Evolutionary conservation across 2,329 filamentous ascomycete genomes (phyloP).

Genomic region (Aureobasidium namibiae): DNA sequence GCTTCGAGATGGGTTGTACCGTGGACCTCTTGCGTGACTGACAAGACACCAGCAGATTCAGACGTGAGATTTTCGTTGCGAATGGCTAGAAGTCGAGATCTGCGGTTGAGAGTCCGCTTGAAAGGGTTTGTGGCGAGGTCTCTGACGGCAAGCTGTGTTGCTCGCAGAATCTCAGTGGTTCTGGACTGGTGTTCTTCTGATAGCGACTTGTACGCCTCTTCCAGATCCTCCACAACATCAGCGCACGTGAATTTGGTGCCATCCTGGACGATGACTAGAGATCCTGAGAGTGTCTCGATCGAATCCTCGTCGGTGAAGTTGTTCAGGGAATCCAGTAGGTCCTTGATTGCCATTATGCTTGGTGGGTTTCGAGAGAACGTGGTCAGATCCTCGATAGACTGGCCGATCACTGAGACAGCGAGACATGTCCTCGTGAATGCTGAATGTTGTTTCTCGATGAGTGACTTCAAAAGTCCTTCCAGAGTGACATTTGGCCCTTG

Average conservation of each 20-base stretch:
- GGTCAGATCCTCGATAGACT: neutral
- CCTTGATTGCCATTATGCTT: neutral
- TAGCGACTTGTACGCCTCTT: too few relatives aligned
- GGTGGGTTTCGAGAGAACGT: neutral
- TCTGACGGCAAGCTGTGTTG: neutral
- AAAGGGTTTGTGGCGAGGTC: neutral
- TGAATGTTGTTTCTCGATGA: neutral
- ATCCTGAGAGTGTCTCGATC: neutral
- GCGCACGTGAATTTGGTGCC: neutral
- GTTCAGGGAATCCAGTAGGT: rapidly evolving
- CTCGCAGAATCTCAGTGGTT: neutral
- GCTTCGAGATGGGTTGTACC: too few relatives aligned
- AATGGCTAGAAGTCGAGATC: too few relatives aligned
- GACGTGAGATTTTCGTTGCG: too few relatives aligned
- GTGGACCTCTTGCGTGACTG: too few relatives aligned
- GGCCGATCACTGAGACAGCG: neutral
- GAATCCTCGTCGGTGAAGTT: neutral
- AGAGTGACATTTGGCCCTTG: neutral
- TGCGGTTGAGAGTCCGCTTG: neutral
- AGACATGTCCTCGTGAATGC: neutral
- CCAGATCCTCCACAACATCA: neutral
- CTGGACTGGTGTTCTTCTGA: neutral
- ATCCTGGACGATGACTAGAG: too few relatives aligned
- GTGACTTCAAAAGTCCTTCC: neutral
- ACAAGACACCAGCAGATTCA: too few relatives aligned